Percentiles rank a stretch among this genome's conserved stretches.
phyloP scores from a whole-genome alignment of 2,329 filamentous ascomycete genomes.

The Aspergillus tanneri region DNA sequence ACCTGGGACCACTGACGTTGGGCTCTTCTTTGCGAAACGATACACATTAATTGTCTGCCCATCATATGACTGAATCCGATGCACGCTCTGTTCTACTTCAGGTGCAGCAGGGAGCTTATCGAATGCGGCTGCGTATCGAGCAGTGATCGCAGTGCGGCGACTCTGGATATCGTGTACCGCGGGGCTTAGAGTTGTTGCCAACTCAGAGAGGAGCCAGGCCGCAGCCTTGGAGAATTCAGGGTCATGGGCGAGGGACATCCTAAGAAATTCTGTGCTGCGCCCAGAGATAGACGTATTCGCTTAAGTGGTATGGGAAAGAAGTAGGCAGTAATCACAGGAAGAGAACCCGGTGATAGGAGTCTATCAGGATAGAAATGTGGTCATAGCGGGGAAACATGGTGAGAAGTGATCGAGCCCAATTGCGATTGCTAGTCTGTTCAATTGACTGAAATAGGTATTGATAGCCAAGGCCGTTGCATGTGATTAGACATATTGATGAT shows the following conservation, averaged over 20 bases:
- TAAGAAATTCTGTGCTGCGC: constrained; percentile 1
- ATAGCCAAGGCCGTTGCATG: neutral
- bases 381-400: neutral
- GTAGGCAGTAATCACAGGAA: neutral
- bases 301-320: neutral
- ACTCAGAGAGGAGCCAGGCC: constrained; percentile 14
- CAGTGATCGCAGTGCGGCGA: constrained; percentile 8
- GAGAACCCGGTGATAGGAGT: neutral
- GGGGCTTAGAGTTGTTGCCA: constrained; percentile 9
- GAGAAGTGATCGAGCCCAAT: neutral
- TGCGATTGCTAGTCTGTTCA: neutral
- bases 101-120: constrained; percentile 13
- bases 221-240: constrained; percentile 18
- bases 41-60: constrained; percentile 21
- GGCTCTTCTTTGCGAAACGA: constrained; percentile 14
- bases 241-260: constrained; percentile 23
- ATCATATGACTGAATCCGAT: constrained; percentile 22
- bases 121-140: constrained; percentile 12
- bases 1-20: constrained; percentile 4
- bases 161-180: constrained; percentile 19
- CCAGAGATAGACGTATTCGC: too few relatives aligned
- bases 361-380: too few relatives aligned
- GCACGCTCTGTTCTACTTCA: constrained; percentile 18
- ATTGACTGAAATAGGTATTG: neutral
- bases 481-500: neutral